phyloP scores from a whole-genome alignment of 2,329 filamentous ascomycete species.

The Xylaria sp. region DNA sequence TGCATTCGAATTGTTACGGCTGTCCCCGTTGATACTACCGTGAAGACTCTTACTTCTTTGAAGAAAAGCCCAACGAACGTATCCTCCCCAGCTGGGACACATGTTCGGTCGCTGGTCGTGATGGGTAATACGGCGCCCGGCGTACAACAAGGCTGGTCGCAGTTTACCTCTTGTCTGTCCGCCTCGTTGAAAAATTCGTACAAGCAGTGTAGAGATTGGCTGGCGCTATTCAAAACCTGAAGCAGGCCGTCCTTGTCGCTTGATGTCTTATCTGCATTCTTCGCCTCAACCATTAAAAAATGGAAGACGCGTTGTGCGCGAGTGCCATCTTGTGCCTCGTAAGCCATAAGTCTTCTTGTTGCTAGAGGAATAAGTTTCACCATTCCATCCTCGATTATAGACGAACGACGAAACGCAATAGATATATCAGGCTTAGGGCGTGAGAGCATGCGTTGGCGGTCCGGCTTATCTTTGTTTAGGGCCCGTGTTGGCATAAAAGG shows the following conservation, averaged over 20 bases:
- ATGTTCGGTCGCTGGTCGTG: not conserved
- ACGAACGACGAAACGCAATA: constrained; percentile 7
- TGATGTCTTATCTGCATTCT: not conserved
- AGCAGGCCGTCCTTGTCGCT: not conserved
- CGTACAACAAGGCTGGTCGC: constrained; percentile 18
- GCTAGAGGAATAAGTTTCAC: not conserved
- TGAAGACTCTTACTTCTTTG: constrained; percentile 13
- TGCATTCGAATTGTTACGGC: constrained; percentile 23
- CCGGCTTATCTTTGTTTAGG: not conserved
- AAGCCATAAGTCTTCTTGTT: constrained; percentile 1
- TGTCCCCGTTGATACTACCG: not conserved
- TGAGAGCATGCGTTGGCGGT: constrained; percentile 3
- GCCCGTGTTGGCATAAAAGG: constrained; percentile 10
- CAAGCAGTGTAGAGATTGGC: constrained; percentile 15
- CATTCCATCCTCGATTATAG: constrained; percentile 6
- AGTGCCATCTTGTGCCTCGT: constrained; percentile 5
- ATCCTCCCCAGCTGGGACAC: not conserved
- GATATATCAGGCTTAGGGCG: constrained; percentile 4
- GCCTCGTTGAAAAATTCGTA: constrained; percentile 26
- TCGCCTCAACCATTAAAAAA: constrained; percentile 8
- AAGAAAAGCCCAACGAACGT: constrained; percentile 20
- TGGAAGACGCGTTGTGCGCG: constrained; percentile 12
- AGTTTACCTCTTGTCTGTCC: constrained; percentile 16
- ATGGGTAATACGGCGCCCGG: not conserved
- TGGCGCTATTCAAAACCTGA: constrained; percentile 8